These are phyloP conservation scores for Triticum monococcum DNA, from an alignment of 176 grass and related monocot species.

Conservation along the genomic window DNA sequence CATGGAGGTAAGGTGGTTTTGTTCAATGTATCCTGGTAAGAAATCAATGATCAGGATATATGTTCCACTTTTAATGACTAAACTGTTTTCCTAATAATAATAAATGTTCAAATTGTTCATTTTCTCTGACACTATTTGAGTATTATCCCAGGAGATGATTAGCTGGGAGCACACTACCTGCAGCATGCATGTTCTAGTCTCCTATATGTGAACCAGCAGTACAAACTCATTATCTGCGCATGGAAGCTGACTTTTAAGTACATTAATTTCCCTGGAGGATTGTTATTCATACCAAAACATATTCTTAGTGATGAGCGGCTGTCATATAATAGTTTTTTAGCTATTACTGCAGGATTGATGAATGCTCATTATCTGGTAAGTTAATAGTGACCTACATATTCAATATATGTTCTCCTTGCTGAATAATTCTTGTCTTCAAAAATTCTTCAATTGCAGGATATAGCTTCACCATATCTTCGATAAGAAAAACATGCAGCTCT, in stretches of 20 bases:
- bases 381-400: slow-evolving; percentile 62
- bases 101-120: neutral
- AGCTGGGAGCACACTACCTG: neutral
- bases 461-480: neutral
- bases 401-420: slow-evolving; percentile 76
- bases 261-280: neutral
- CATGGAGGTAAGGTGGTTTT: neutral
- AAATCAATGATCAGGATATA: neutral
- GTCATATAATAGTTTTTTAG: neutral
- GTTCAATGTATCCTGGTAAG: neutral
- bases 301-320: neutral
- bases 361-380: slow-evolving; percentile 15
- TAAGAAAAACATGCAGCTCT: too few relatives aligned
- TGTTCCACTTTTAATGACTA: neutral
- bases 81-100: neutral
- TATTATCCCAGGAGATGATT: neutral
- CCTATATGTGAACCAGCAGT: neutral
- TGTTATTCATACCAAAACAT: neutral
- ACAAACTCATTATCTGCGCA: neutral
- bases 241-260: neutral
- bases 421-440: slow-evolving; percentile 85
- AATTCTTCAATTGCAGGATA: slow-evolving; percentile 68
- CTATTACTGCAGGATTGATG: slow-evolving; percentile 7
- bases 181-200: neutral
- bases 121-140: neutral